Conservation (phyloP, 805 yeast genomes). For the Candida manassasensis region DNA sequence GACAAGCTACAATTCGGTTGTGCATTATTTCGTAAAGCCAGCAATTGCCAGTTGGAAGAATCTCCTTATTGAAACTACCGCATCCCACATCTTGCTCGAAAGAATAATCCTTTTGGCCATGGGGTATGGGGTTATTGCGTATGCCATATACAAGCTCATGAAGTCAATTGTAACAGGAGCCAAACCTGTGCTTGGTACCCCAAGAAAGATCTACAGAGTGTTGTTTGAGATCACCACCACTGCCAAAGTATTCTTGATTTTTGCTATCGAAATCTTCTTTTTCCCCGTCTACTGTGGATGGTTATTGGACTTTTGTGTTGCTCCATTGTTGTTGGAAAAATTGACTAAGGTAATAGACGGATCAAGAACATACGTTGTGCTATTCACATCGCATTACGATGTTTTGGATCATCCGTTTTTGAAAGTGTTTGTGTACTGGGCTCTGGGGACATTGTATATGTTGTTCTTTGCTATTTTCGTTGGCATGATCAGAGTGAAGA, state of each 20-base stretch:
- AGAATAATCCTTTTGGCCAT: constrained; percentile 31
- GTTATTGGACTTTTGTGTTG: constrained; percentile 62
- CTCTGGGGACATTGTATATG: constrained; percentile 81
- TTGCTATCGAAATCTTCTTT: constrained; percentile 72
- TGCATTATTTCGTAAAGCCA: constrained; percentile 18
- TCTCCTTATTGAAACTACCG: constrained; percentile 15
- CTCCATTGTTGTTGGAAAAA: constrained; percentile 46
- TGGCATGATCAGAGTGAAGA: constrained; percentile 68
- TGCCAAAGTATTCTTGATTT: constrained; percentile 67
- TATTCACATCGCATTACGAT: constrained; percentile 19
- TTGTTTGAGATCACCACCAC: constrained; percentile 57
- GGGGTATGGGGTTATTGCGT: constrained; percentile 29
- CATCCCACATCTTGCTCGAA: constrained; percentile 31
- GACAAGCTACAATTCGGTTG: constrained; percentile 2
- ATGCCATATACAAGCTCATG: constrained; percentile 25
- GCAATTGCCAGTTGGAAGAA: constrained; percentile 9
- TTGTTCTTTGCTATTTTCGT: constrained; percentile 79
- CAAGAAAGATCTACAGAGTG: constrained; percentile 47
- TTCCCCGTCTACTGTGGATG: constrained; percentile 88
- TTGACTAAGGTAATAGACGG: constrained; percentile 9
- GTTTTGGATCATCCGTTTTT: constrained; percentile 17
- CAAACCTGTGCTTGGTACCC: constrained; percentile 46
- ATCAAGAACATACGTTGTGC: constrained; percentile 13
- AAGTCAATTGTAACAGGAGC: constrained; percentile 21
- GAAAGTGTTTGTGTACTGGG: constrained; percentile 46